Evolutionary conservation across 805 yeast species (phyloP).

Genomic region (Jamesozyma piceae): DNA sequence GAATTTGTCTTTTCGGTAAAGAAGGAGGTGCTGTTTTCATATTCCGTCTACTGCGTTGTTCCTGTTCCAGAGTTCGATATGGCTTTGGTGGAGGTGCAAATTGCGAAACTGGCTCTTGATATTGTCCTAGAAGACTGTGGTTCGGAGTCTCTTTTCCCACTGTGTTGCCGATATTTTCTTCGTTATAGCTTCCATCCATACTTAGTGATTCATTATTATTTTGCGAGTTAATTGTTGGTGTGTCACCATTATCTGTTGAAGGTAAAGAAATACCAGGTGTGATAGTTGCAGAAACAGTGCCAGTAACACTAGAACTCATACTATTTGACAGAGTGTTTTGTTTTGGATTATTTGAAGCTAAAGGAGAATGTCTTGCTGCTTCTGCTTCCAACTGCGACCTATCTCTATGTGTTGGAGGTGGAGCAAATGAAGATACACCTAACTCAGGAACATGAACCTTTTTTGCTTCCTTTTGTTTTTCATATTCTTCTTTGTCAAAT

Average conservation of each 20-base stretch:
- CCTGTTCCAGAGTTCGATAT: slow-evolving; percentile 9
- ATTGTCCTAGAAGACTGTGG: slow-evolving; percentile 28
- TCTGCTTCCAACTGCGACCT: slow-evolving; percentile 6
- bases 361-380: neutral
- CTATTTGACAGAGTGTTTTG: neutral
- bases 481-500: slow-evolving; percentile 10
- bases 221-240: neutral
- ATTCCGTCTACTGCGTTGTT: neutral
- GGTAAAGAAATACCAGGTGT: neutral
- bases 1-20: neutral
- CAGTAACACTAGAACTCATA: neutral
- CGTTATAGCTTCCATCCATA: neutral
- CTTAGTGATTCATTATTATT: neutral
- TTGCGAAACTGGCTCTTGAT: slow-evolving; percentile 18
- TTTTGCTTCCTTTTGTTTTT: slow-evolving; percentile 7
- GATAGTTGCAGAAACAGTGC: neutral
- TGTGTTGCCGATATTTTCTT: neutral
- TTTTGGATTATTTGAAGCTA: neutral
- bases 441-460: slow-evolving; percentile 8
- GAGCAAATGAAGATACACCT: slow-evolving; percentile 17
- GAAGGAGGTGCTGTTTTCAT: neutral
- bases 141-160: neutral
- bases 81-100: slow-evolving; percentile 38
- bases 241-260: neutral
- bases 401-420: slow-evolving; percentile 27